A percentile compares a stretch with the other conserved stretches of the same genome.
These are phyloP conservation scores for Pyronema domesticum DNA, from an alignment of 495 filamentous ascomycete genomes.

Conservation along the genomic window DNA sequence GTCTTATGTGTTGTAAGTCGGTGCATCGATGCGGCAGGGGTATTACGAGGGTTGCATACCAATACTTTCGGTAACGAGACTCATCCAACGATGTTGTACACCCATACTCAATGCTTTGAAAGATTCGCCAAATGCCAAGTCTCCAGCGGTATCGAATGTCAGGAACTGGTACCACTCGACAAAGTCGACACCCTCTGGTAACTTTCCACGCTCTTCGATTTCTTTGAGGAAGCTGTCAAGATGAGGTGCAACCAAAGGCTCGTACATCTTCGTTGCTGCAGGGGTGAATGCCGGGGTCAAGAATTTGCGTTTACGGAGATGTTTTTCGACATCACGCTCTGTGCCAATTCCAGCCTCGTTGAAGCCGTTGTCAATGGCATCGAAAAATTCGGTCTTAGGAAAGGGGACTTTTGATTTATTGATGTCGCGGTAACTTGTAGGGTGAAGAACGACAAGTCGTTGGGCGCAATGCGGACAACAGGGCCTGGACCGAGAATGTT, in stretches of 20 bases:
- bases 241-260: conserved; percentile 30
- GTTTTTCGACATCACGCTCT: conserved; percentile 18
- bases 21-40: too few species aligned
- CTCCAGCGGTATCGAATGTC: conserved; percentile 38
- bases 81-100: conserved; percentile 5
- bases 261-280: conserved; percentile 31
- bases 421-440: conserved; percentile 40
- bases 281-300: conserved; percentile 36
- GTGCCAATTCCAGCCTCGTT: conserved; percentile 9
- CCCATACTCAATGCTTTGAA: conserved; percentile 5
- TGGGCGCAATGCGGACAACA: conserved; percentile 39
- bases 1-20: background rate
- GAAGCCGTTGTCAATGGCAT: conserved; percentile 20
- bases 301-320: conserved; percentile 26
- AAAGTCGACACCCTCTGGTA: conserved; percentile 28
- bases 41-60: background rate
- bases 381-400: conserved; percentile 22
- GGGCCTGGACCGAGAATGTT: conserved; percentile 18
- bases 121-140: conserved; percentile 33
- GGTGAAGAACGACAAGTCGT: conserved; percentile 38
- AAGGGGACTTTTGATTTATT: conserved; percentile 29
- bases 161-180: conserved; percentile 29
- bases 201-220: conserved; percentile 21
- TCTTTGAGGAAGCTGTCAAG: conserved; percentile 30
- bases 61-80: conserved; percentile 4